phyloP scores from a whole-genome alignment of 352 stramenopile genomes.

The Pythium brachiatum region DNA sequence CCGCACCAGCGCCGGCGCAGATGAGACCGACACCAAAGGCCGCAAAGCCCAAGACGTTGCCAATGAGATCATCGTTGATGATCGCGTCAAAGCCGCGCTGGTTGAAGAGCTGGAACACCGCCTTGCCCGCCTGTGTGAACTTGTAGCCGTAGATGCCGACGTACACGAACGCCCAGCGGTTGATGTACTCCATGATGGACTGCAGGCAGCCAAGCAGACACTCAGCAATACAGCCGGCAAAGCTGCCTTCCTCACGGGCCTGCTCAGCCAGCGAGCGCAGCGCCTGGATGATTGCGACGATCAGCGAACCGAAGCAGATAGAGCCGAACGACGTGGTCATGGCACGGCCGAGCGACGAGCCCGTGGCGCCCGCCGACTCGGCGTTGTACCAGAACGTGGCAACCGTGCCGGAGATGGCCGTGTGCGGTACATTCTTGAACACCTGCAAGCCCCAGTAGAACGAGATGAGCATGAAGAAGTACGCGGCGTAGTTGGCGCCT shows the following conservation, averaged over 20 bases:
- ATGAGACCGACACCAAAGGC: constrained; percentile 88
- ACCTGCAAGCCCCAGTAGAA: constrained; percentile 94
- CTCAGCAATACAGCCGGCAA: constrained; percentile 74
- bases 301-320: constrained; percentile 94
- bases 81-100: constrained; percentile 93
- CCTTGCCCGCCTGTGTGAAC: constrained; percentile 91
- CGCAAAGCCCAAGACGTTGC: constrained; percentile 89
- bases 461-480: constrained; percentile 89
- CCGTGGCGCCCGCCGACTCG: constrained; percentile 83
- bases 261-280: constrained; percentile 77
- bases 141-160: constrained; percentile 93
- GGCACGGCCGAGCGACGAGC: constrained; percentile 75
- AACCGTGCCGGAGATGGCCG: constrained; percentile 90
- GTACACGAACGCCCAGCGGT: constrained; percentile 94
- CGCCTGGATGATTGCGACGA: constrained; percentile 92
- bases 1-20: constrained; percentile 53
- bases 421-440: constrained; percentile 93
- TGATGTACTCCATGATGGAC: constrained; percentile 91
- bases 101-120: constrained; percentile 92
- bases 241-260: constrained; percentile 64
- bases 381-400: constrained; percentile 95
- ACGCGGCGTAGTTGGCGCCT: constrained; percentile 39
- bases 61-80: constrained; percentile 95
- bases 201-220: constrained; percentile 83
- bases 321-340: constrained; percentile 93